Evolutionary conservation across 2,329 filamentous ascomycete genomes (phyloP).

Genomic region (Diaporthe caulivora): DNA sequence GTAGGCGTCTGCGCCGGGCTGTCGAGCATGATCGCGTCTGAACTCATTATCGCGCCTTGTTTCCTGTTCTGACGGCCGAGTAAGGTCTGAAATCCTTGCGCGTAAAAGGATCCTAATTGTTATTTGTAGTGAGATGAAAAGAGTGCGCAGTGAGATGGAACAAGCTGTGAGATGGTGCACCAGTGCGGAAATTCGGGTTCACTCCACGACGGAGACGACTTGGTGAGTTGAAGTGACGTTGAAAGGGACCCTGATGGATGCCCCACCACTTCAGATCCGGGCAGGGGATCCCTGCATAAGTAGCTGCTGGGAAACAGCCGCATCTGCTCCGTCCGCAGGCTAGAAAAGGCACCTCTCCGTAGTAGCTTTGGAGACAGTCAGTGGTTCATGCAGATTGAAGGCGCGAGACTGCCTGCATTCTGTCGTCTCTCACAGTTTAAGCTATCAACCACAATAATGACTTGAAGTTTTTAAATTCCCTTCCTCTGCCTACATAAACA

Average conservation of each 20-base stretch:
- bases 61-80: not conserved
- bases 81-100: not conserved
- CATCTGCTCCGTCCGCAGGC: not conserved
- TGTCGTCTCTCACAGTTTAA: not conserved
- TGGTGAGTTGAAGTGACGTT: conserved; percentile 25
- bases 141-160: too few relatives aligned
- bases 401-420: too few relatives aligned
- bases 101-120: not conserved
- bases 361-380: not conserved
- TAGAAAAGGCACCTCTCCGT: not conserved
- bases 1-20: conserved; percentile 39
- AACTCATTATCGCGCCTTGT: conserved; percentile 27
- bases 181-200: not conserved
- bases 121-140: not conserved
- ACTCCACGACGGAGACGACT: not conserved
- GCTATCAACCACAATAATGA: not conserved
- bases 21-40: conserved; percentile 39
- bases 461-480: not conserved
- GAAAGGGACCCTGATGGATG: conserved; percentile 8
- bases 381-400: not conserved
- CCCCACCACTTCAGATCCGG: not conserved
- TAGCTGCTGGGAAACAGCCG: conserved; percentile 1
- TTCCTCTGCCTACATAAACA: conserved; percentile 13
- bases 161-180: not conserved
- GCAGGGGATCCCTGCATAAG: conserved; percentile 22